Base-by-base conservation (phyloP, 176 grass and related monocot species). In the Bromus sterilis region DNA sequence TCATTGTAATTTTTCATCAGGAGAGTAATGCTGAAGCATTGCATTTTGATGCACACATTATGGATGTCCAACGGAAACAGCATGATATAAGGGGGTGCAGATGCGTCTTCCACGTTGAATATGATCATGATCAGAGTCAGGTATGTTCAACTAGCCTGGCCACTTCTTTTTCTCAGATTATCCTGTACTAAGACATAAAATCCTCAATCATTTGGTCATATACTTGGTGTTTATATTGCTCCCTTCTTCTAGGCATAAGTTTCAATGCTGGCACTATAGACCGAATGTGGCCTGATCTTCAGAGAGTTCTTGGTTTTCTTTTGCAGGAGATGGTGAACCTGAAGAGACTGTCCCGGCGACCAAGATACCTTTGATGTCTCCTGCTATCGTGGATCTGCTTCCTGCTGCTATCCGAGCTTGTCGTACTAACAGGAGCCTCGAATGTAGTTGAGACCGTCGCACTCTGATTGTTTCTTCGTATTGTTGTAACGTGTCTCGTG, bases 61-160 rank as follows among this genome's bases (percentile, higher is more conserved):
- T 93, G 11, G 91, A 96, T 77, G 81, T 94, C 14, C 73, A 91
- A 66, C 86, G 85, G 71, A 92, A 94, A 30, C 84, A 87, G 18
- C 97, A 99, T 84, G 97, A 99, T 56, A 94, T 99, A 56, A 92
- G 97, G 76, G 97, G 97, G 37, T 99, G 97, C 80, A 86, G 93
- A 75, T 99, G 97, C 55, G 75, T 91, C 56, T 99, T 99, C 89
- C 80, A 81, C 34, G 53, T 99, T 20, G 57, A 79, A 82, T 99
- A 99, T 55, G 78, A 94, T 80, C 97, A 99, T 83, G 97, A 99
- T 65, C 48, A 36, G 75, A 78, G 79, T 37, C 86, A 99, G 91
- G 97, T 99, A 89, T 81, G 63, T 81, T 63, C 15, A 78, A 7
- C 24, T 18, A 66, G 25, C 35, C 15, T 0, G n/a, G 11, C 0